These are phyloP conservation scores for Choanephora cucurbitarum DNA, from an alignment of 371 early-diverging fungal genomes.

Conservation along the genomic window DNA sequence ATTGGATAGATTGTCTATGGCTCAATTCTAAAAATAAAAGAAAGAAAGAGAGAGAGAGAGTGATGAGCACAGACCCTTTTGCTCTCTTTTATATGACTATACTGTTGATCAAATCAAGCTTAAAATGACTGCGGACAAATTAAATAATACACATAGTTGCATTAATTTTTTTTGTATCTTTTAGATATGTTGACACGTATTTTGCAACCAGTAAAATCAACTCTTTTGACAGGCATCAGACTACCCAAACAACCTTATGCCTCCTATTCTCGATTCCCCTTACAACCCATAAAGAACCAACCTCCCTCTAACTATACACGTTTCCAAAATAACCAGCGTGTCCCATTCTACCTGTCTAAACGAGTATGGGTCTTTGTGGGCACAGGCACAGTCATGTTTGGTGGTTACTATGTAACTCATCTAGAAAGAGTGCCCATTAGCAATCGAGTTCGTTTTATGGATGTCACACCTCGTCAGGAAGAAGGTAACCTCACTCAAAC, in stretches of 20 bases:
- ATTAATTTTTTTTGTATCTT: too few relatives aligned
- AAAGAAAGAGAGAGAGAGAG: too few relatives aligned
- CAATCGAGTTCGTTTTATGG: conserved; percentile 64
- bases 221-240: too few relatives aligned
- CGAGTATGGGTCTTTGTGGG: conserved; percentile 41
- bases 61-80: too few relatives aligned
- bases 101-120: too few relatives aligned
- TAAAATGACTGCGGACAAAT: too few relatives aligned
- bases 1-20: too few relatives aligned
- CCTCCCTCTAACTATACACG: conserved; percentile 24
- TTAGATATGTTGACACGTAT: too few relatives aligned
- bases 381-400: conserved; percentile 46
- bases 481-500: conserved; percentile 46
- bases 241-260: background rate
- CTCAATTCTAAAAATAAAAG: too few relatives aligned
- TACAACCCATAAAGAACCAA: background rate
- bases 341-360: conserved; percentile 36
- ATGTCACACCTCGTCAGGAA: conserved; percentile 58
- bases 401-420: conserved; percentile 65
- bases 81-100: too few relatives aligned
- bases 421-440: conserved; percentile 69
- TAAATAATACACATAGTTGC: too few relatives aligned
- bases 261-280: background rate
- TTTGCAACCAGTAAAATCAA: too few relatives aligned
- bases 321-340: conserved; percentile 22